These are phyloP conservation scores for Dactylellina parvicollis DNA, from an alignment of 2,329 filamentous ascomycete species.

Conservation along the genomic window DNA sequence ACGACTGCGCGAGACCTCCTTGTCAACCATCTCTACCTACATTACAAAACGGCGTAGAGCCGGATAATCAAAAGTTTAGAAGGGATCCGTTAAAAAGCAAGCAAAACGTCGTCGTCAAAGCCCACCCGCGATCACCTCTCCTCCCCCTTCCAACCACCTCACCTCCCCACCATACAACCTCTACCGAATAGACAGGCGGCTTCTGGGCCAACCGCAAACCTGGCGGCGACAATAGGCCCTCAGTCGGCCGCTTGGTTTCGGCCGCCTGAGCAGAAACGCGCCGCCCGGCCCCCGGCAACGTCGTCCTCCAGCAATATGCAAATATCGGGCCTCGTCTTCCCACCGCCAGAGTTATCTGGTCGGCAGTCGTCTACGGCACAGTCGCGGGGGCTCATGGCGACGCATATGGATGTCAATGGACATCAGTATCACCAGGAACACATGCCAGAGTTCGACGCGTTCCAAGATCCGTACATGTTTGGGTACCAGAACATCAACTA, in stretches of 20 bases:
- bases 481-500: slow-evolving; percentile 48
- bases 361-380: slow-evolving; percentile 50
- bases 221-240: slow-evolving; percentile 53
- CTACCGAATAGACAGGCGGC: slow-evolving; percentile 48
- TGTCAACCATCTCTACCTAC: slow-evolving; percentile 4
- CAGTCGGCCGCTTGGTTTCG: slow-evolving; percentile 53
- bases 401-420: slow-evolving; percentile 51
- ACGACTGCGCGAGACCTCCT: neutral
- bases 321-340: slow-evolving; percentile 49
- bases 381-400: slow-evolving; percentile 46
- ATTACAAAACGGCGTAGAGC: slow-evolving; percentile 35
- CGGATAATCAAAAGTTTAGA: slow-evolving; percentile 29
- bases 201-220: slow-evolving; percentile 52
- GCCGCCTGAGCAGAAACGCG: slow-evolving; percentile 53
- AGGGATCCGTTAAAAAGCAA: slow-evolving; percentile 49
- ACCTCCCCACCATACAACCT: slow-evolving; percentile 54
- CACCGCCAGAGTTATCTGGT: slow-evolving; percentile 47
- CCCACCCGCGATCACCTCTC: slow-evolving; percentile 53
- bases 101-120: slow-evolving; percentile 55
- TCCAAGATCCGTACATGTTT: slow-evolving; percentile 51
- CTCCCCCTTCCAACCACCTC: slow-evolving; percentile 52
- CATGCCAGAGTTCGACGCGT: slow-evolving; percentile 52
- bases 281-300: slow-evolving; percentile 43
- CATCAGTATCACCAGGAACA: slow-evolving; percentile 53
- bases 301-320: slow-evolving; percentile 52